Conservation (phyloP, 306 rosid genomes). For the Cucurbita moschata region DNA sequence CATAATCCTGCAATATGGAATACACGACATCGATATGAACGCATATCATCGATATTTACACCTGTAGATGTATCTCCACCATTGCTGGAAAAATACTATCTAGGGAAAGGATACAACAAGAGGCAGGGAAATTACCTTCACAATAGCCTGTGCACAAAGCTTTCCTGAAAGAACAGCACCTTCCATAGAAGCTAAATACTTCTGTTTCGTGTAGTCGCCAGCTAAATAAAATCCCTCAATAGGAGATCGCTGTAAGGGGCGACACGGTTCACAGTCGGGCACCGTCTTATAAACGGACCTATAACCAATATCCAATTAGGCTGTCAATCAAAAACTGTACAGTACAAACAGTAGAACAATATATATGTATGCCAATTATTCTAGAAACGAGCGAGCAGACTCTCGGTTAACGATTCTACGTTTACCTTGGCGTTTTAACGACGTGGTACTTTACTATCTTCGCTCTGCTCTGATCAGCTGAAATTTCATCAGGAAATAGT, state of each 20-base stretch:
- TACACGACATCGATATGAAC: neutral
- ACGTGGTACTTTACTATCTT: slow-evolving; percentile 83
- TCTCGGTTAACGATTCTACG: slow-evolving; percentile 4
- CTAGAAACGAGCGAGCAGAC: neutral
- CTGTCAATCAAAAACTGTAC: neutral
- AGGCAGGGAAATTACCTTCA: slow-evolving; percentile 44
- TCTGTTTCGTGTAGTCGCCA: slow-evolving; percentile 93
- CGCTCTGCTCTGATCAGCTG: slow-evolving; percentile 88
- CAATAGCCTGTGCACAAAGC: slow-evolving; percentile 90
- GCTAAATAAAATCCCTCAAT: slow-evolving; percentile 87
- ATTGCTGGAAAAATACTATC: neutral
- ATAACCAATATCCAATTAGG: slow-evolving; percentile 10
- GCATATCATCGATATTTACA: neutral
- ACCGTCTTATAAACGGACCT: slow-evolving; percentile 91
- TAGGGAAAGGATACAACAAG: neutral
- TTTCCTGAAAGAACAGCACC: slow-evolving; percentile 97
- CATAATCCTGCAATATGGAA: slow-evolving; percentile 40
- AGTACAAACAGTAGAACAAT: neutral
- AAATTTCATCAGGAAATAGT: slow-evolving; percentile 89
- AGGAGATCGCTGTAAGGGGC: slow-evolving; percentile 88
- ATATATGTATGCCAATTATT: neutral
- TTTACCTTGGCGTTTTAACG: slow-evolving; percentile 93
- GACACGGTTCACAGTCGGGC: slow-evolving; percentile 86
- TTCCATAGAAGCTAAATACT: slow-evolving; percentile 97
- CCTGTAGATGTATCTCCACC: neutral